Base-by-base conservation (phyloP, 257 asterid genomes). In the Salvia hispanica region DNA sequence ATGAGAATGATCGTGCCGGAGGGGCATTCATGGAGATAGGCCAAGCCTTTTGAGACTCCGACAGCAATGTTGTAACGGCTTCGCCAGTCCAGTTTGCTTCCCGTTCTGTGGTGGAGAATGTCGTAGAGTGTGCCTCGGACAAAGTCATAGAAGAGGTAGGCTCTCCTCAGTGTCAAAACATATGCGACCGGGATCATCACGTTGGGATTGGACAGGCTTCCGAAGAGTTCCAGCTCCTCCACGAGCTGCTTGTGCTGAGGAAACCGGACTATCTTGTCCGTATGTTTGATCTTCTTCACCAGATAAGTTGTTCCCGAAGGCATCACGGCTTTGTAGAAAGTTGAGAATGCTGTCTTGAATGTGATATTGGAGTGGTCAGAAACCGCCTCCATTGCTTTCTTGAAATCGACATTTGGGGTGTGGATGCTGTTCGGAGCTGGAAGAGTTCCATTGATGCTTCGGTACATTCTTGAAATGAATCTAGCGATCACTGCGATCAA, bases 101-200 rank as follows among this genome's bases (percentile, higher is more conserved):
- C 83, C 50, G 7, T 53, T 66, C 66, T 65, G 64, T 66, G 40
- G 43, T 61, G 95, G 75, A 91, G 93, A 76, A 70, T 76, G 47
- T 88, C 82, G 12, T 16, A 75, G 44, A 91, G 89, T 5, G 93
- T 81, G 53, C 96, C 96, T 48, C 79, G 82, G 66, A 79, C 45
- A 51, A 76, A 86, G 10, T 86, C 91, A 43, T 88, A 91, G 48
- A 86, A 86, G 39, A 88, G 82, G 65, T 83, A 85, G 62, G 96
- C 93, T 75, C 85, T 80, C 66, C 83, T 82, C 3, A 40, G 75
- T 11, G 91, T 80, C 85, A 91, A 70, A 31, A 77, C 86, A 74
- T 91, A 91, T 28, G 96, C 97, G 71, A 88, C 75, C 12, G 96
- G 97, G 74, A 82, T 80, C 97, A 88, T 88, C 66, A 88, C 81